phyloP scores from a whole-genome alignment of 1,139 yeast species.

The Groenewaldozyma sp. region DNA sequence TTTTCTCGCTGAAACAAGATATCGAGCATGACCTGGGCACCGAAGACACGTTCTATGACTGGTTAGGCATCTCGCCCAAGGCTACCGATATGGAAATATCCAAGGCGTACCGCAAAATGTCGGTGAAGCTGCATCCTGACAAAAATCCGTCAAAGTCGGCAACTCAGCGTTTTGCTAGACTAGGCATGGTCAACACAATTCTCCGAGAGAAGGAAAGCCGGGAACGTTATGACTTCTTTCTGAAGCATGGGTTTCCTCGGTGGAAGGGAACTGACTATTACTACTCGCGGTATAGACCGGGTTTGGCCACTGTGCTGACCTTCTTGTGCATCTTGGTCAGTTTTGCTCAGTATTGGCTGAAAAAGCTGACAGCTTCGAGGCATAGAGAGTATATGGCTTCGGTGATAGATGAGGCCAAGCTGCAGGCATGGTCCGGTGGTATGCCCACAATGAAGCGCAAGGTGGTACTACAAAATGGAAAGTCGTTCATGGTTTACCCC shows the following conservation, averaged over 20 bases:
- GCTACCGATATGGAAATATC: constrained; percentile 55
- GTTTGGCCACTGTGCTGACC: constrained; percentile 42
- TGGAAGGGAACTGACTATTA: constrained; percentile 43
- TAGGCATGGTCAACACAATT: constrained; percentile 67
- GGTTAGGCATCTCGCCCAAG: constrained; percentile 26
- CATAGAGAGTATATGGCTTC: constrained; percentile 46
- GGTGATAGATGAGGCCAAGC: constrained; percentile 24
- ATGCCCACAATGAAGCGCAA: constrained; percentile 25
- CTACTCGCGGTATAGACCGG: constrained; percentile 38
- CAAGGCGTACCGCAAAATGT: constrained; percentile 62
- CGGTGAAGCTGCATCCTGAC: constrained; percentile 58
- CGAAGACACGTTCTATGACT: constrained; percentile 54
- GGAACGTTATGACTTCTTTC: constrained; percentile 77
- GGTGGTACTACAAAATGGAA: constrained; percentile 39
- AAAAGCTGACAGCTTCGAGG: constrained; percentile 49
- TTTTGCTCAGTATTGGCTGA: constrained; percentile 48
- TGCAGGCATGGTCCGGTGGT: constrained; percentile 42
- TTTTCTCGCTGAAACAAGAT: constrained; percentile 65
- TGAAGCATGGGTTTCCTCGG: constrained; percentile 77
- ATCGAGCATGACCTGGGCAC: constrained; percentile 55
- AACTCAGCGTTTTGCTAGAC: constrained; percentile 55
- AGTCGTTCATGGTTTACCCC: constrained; percentile 53
- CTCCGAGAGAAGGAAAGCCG: constrained; percentile 50
- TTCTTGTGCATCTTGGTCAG: constrained; percentile 44
- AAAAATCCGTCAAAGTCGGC: constrained; percentile 36